Evolutionary conservation across 1,284 basidiomycete species (phyloP).

Genomic region (Hymenochaete sp.): DNA sequence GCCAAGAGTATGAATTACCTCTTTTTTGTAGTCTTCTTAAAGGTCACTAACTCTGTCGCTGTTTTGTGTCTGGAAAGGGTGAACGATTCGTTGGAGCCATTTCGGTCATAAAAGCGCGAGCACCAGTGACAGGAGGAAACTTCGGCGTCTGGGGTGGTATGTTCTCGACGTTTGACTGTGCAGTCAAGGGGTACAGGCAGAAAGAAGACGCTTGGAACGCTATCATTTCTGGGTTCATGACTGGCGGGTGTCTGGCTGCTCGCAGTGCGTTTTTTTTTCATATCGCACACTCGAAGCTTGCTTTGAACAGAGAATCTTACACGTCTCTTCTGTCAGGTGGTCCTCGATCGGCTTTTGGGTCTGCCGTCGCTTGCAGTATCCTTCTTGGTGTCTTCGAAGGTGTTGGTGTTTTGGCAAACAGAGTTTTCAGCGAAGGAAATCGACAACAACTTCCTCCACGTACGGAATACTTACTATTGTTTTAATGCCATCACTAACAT

Average conservation of each 20-base stretch:
- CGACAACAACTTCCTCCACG: conserved; percentile 58
- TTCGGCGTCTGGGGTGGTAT: conserved; percentile 98
- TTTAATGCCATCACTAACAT: neutral
- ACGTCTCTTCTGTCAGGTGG: conserved; percentile 52
- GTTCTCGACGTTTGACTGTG: conserved; percentile 97
- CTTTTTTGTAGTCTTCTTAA: conserved; percentile 4
- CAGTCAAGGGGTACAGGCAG: conserved; percentile 93
- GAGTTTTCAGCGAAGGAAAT: conserved; percentile 78
- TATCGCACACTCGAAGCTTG: no score
- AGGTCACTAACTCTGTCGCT: neutral
- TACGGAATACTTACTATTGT: conserved; percentile 22
- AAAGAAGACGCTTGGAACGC: conserved; percentile 99
- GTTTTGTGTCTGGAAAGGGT: conserved; percentile 44
- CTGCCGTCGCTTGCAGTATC: conserved; percentile 93
- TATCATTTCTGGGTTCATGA: conserved; percentile 97
- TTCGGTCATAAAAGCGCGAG: conserved; percentile 95
- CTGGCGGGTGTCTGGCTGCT: conserved; percentile 91
- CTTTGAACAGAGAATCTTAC: no score
- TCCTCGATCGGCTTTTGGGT: conserved; percentile 82
- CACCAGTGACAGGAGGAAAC: conserved; percentile 96
- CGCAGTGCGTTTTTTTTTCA: conserved; percentile 62
- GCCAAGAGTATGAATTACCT: conserved; percentile 62
- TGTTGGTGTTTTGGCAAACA: conserved; percentile 79
- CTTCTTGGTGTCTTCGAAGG: conserved; percentile 95
- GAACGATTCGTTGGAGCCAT: conserved; percentile 91